Evolutionary conservation across 805 yeast species (phyloP).

Genomic region (Cyberlindnera japonica): DNA sequence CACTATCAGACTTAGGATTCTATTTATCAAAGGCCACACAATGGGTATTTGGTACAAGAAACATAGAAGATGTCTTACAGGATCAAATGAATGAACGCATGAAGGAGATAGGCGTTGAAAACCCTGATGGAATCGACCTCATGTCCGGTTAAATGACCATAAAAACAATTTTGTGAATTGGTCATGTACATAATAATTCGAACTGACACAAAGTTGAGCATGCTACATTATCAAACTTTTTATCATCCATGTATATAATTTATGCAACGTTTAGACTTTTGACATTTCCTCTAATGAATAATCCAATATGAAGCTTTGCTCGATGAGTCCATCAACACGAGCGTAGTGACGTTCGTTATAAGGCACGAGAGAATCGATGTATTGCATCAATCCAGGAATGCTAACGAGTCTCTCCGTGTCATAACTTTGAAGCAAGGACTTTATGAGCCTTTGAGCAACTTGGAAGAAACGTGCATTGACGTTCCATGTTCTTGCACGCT

Average conservation of each 20-base stretch:
- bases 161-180: too few relatives aligned
- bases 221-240: too few relatives aligned
- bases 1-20: conserved; percentile 23
- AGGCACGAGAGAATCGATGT: conserved; percentile 76
- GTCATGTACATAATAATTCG: too few relatives aligned
- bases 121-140: conserved; percentile 22
- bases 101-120: conserved; percentile 27
- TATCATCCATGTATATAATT: too few relatives aligned
- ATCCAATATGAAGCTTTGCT: conserved; percentile 82
- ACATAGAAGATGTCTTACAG: conserved; percentile 25
- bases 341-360: conserved; percentile 82
- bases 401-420: conserved; percentile 54
- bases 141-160: conserved; percentile 9
- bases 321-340: conserved; percentile 75
- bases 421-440: conserved; percentile 56
- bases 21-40: conserved; percentile 18
- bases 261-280: conserved; percentile 21
- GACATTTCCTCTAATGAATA: conserved; percentile 80
- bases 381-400: conserved; percentile 61
- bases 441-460: conserved; percentile 74
- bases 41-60: conserved; percentile 22
- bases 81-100: conserved; percentile 20
- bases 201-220: too few relatives aligned
- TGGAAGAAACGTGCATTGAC: conserved; percentile 78
- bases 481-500: conserved; percentile 91